Evolutionary conservation across 2,329 filamentous ascomycete species (phyloP).

Genomic region (Pseudocercospora vitis): DNA sequence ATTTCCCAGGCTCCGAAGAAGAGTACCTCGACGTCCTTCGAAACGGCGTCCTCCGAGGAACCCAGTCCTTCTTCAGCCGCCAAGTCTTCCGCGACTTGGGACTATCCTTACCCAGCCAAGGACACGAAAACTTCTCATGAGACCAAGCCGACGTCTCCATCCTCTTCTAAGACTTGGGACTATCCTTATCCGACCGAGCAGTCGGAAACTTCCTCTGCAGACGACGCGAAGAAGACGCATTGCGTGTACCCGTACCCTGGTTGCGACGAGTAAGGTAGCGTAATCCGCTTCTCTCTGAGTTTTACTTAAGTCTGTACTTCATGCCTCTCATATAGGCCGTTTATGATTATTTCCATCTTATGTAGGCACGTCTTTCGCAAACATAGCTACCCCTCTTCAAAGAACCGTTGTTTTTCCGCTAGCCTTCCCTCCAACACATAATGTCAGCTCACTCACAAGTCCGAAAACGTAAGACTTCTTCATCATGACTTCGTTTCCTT

Average conservation of each 20-base stretch:
- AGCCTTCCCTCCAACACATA: no score
- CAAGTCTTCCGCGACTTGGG: background rate
- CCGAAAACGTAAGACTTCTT: no score
- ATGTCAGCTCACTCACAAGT: no score
- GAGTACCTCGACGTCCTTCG: background rate
- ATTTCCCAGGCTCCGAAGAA: background rate
- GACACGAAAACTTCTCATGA: background rate
- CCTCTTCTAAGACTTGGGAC: background rate
- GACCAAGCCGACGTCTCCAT: background rate
- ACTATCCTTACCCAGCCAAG: background rate
- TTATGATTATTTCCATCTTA: no score
- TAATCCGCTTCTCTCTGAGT: no score
- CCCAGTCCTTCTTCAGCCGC: background rate
- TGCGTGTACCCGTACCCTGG: constrained; percentile 6
- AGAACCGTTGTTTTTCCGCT: no score
- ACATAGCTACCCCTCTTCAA: no score
- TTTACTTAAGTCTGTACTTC: no score
- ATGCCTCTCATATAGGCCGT: no score
- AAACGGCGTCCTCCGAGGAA: background rate
- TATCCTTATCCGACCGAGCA: background rate
- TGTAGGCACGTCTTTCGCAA: no score
- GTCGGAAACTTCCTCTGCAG: background rate
- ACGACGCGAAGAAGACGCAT: background rate
- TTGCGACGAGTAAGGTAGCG: constrained; percentile 4
- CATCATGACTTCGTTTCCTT: no score